Evolutionary conservation across 2,329 filamentous ascomycete genomes (phyloP).

Genomic region (Juglanconis juglandina): DNA sequence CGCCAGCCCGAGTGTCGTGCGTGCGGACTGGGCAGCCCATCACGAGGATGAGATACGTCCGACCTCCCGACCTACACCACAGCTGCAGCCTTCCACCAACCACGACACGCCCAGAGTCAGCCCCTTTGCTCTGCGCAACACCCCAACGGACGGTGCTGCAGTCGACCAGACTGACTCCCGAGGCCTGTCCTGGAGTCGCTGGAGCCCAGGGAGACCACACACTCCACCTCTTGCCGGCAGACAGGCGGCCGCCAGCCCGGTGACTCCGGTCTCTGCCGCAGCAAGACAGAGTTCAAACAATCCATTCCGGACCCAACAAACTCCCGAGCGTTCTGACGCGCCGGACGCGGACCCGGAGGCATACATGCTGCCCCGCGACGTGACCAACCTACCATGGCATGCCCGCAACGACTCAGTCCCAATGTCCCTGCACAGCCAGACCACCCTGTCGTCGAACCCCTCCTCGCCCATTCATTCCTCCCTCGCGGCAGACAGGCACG

Average conservation of each 20-base stretch:
- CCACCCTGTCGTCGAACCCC: conserved; percentile 32
- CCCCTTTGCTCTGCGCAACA: conserved; percentile 18
- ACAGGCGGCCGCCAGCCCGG: background rate
- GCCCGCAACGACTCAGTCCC: conserved; percentile 30
- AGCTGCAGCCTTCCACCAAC: conserved; percentile 14
- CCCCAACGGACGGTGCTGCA: background rate
- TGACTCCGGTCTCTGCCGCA: background rate
- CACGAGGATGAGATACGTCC: conserved; percentile 11
- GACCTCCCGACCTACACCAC: conserved; percentile 16
- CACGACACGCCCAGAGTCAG: conserved; percentile 19
- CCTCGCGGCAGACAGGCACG: conserved; percentile 26
- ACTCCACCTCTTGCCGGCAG: conserved; percentile 17
- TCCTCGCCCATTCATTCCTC: conserved; percentile 29
- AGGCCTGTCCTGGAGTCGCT: conserved; percentile 28
- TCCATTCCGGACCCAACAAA: conserved; percentile 12
- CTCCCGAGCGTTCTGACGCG: conserved; percentile 20
- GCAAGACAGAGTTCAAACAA: background rate
- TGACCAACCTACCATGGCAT: conserved; percentile 32
- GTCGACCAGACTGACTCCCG: background rate
- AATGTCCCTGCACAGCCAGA: conserved; percentile 32
- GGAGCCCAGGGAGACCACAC: conserved; percentile 23
- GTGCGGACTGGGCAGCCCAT: conserved; percentile 15
- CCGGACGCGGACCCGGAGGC: conserved; percentile 19
- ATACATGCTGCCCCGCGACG: conserved; percentile 27
- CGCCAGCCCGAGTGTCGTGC: conserved; percentile 10